Percentiles rank a stretch among this genome's conserved stretches.
These are phyloP conservation scores for Lizonia empirigonia DNA, from an alignment of 2,329 filamentous ascomycete species.

Conservation along the genomic window DNA sequence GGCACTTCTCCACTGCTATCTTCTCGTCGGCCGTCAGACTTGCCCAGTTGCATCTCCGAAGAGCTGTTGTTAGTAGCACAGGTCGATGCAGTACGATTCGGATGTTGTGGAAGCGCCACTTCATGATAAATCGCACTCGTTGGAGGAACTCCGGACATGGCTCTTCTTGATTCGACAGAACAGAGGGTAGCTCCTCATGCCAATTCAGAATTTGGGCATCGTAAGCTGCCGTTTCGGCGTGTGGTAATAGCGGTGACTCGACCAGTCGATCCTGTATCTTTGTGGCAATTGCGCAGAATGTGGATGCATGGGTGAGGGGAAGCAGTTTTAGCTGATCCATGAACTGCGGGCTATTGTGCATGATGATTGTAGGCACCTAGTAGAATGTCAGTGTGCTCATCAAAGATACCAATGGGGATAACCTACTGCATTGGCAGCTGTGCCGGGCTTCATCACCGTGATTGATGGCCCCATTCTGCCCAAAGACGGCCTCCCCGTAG, in stretches of 20 bases:
- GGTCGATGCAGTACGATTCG: conserved; percentile 78
- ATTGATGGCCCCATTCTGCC: conserved; percentile 48
- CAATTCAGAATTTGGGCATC: conserved; percentile 73
- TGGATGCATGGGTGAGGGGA: conserved; percentile 75
- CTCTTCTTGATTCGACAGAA: conserved; percentile 55
- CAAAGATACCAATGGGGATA: background rate
- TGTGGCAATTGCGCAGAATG: conserved; percentile 79
- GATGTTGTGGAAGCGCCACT: conserved; percentile 81
- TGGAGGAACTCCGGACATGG: conserved; percentile 73
- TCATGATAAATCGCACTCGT: conserved; percentile 75
- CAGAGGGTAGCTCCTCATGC: conserved; percentile 70
- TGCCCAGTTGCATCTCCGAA: conserved; percentile 58
- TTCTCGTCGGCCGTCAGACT: conserved; percentile 67
- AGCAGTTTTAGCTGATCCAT: conserved; percentile 68
- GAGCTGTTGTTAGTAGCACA: conserved; percentile 68
- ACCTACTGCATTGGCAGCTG: conserved; percentile 39
- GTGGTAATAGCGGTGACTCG: conserved; percentile 69
- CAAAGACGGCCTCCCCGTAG: conserved; percentile 50
- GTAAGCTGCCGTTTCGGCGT: conserved; percentile 68
- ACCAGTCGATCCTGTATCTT: conserved; percentile 77
- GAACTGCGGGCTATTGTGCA: conserved; percentile 44
- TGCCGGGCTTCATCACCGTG: conserved; percentile 47
- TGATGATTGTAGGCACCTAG: conserved; percentile 30
- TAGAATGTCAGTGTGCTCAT: conserved; percentile 6
- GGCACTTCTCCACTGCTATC: conserved; percentile 70